Evolutionary conservation across 768 basidiomycete genomes (phyloP).

Genomic region (Saitozyma podzolica): DNA sequence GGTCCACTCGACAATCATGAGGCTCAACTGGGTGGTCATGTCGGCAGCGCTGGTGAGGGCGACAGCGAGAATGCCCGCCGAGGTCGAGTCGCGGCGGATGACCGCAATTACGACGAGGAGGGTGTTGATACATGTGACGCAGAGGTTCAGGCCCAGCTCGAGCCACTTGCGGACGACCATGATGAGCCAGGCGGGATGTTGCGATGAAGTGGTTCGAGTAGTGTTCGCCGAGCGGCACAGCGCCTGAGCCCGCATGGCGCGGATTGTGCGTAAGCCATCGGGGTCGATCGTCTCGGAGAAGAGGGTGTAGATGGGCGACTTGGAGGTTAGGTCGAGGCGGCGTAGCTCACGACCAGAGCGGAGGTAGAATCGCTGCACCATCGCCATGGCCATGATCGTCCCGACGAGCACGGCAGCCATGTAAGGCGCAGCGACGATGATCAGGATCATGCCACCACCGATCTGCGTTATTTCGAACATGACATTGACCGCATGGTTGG

Average conservation of each 20-base stretch:
- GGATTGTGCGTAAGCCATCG: conserved; percentile 19
- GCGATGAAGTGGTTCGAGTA: conserved; percentile 14
- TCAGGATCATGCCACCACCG: conserved; percentile 11
- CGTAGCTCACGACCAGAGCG: conserved; percentile 19
- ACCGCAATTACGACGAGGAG: conserved; percentile 22
- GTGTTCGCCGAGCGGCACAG: conserved; percentile 12
- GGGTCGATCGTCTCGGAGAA: conserved; percentile 26
- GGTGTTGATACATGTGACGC: conserved; percentile 13
- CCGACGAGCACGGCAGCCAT: conserved; percentile 21
- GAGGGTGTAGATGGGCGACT: conserved; percentile 12
- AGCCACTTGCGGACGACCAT: conserved; percentile 23
- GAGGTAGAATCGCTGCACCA: conserved; percentile 26
- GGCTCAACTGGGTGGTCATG: background rate
- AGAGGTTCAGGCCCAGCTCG: conserved; percentile 17
- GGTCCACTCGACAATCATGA: conserved; percentile 17
- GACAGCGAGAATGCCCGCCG: conserved; percentile 22
- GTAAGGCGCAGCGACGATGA: conserved; percentile 16
- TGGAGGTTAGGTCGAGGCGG: conserved; percentile 12
- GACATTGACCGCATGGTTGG: conserved; percentile 16
- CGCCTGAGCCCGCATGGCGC: conserved; percentile 19
- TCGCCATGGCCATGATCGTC: conserved; percentile 4
- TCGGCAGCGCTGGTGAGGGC: conserved; percentile 14
- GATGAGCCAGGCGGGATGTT: conserved; percentile 23
- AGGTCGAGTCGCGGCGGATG: conserved; percentile 6
- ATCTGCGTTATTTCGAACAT: conserved; percentile 9